A percentile compares a stretch with the other conserved stretches of the same genome.
phyloP scores from a whole-genome alignment of 805 yeast species.

The Saccharomyces paradoxus region DNA sequence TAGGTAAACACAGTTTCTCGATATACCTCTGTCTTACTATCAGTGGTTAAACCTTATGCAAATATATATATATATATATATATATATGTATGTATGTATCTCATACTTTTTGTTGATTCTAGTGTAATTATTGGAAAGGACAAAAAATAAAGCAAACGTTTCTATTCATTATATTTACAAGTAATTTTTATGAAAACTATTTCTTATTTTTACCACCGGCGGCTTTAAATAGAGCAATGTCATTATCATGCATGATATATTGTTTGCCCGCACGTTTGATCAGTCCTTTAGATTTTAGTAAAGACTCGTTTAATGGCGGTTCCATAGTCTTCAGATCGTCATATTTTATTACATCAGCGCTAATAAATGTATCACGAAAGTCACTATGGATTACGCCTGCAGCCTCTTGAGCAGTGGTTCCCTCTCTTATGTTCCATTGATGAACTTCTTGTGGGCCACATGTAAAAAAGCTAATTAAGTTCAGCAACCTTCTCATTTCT shows the following conservation, averaged over 20 bases:
- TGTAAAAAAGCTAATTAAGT: slow-evolving; percentile 76
- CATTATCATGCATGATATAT: slow-evolving; percentile 78
- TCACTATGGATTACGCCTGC: slow-evolving; percentile 89
- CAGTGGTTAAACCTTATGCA: slow-evolving; percentile 29
- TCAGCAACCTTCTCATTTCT: slow-evolving; percentile 58
- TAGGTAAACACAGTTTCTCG: slow-evolving; percentile 32
- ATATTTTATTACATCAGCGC: slow-evolving; percentile 66
- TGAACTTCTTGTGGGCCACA: slow-evolving; percentile 80
- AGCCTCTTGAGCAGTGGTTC: slow-evolving; percentile 77
- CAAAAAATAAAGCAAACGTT: neutral
- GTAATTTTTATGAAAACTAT: slow-evolving; percentile 3
- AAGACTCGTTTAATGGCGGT: slow-evolving; percentile 22
- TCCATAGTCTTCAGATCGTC: slow-evolving; percentile 39
- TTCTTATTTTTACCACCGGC: slow-evolving; percentile 48
- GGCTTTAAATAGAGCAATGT: slow-evolving; percentile 65
- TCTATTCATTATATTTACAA: slow-evolving; percentile 1
- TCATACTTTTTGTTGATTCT: neutral
- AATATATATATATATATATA: neutral
- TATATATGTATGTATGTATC: neutral
- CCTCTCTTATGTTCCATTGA: slow-evolving; percentile 79
- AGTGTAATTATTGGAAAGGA: neutral
- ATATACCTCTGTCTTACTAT: slow-evolving; percentile 35
- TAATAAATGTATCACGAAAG: slow-evolving; percentile 68
- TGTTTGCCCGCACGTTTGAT: slow-evolving; percentile 48
- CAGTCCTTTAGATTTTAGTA: slow-evolving; percentile 21